Evolutionary conservation across 257 asterid genomes (phyloP), one percentile per base, ranked within the genome.

Genomic region (Vinca minor): DNA sequence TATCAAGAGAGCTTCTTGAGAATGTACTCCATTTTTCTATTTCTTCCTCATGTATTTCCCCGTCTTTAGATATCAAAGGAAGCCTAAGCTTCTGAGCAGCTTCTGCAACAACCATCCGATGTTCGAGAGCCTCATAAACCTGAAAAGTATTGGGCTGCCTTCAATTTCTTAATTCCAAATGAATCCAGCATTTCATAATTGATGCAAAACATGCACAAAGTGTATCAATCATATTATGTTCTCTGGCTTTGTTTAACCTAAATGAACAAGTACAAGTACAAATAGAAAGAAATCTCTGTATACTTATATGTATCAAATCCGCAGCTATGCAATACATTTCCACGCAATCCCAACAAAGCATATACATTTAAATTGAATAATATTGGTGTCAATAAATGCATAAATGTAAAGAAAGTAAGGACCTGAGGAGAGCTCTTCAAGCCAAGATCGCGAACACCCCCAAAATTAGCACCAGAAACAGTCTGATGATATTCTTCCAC

Each of bases 11-110:
- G 78, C 91, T 87, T 79, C 98, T 86, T 14, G 98, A 92, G 63
- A 71, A 73, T 1, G 69, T 60, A 79, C 96, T 89, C 95, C 82
- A 85, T 75, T 87, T 92, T 70, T 92, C 96, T 74, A 87, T 85
- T 68, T 92, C 97, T 63, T 89, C 98, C 83, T 87, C 95, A 10
- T 87, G 91, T 76, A 92, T 76, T 76, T 89, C 97, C 47, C 97
- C 96, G 34, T 92, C 96, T 80, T 85, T 84, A 66, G 96, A 87
- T 73, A 92, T 85, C 35, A 92, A 89, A 18, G 96, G 97, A 78
- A 92, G 96, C 87, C 98, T 80, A 79, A 92, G 79, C 65, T 82
- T 87, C 75, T 89, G 98, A 79, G 96, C 91, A 75, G 98, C 96
- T 82, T 92, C 98, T 15, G 81, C 78, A 12, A 77, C 73, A 20